A percentile compares a stretch with the other conserved stretches of the same genome.
Conservation (phyloP, 1,284 basidiomycete genomes). For the Puccinia polysora region DNA sequence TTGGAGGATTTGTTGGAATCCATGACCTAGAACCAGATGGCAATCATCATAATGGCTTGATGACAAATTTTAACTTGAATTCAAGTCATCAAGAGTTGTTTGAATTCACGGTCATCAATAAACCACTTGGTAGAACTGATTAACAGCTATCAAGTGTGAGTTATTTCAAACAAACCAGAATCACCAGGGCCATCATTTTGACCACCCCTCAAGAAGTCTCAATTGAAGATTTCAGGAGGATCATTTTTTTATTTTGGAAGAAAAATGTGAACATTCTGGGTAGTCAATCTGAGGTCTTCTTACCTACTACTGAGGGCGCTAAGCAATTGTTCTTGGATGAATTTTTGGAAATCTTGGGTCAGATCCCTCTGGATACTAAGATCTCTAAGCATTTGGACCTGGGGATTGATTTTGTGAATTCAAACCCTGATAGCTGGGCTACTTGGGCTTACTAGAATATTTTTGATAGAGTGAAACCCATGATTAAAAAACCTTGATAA, state of each 20-base stretch:
- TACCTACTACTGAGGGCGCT: conserved; percentile 88
- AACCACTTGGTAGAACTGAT: conserved; percentile 94
- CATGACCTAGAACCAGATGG: conserved; percentile 45
- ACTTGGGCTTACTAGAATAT: conserved; percentile 84
- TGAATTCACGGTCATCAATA: conserved; percentile 93
- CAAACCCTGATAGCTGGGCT: conserved; percentile 93
- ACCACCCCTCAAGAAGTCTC: conserved; percentile 98
- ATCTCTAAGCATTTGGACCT: conserved; percentile 95
- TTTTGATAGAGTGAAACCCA: conserved; percentile 63
- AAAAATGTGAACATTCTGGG: conserved; percentile 87
- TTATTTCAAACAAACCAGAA: conserved; percentile 87
- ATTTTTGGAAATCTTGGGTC: conserved; percentile 75
- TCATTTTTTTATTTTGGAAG: conserved; percentile 95
- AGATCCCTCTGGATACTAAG: conserved; percentile 78
- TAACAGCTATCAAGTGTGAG: conserved; percentile 93
- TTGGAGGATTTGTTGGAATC: conserved; percentile 51
- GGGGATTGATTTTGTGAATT: conserved; percentile 90
- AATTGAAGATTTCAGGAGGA: conserved; percentile 90
- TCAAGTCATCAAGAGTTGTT: conserved; percentile 54
- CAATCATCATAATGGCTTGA: conserved; percentile 45
- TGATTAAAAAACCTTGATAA: not conserved
- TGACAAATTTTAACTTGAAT: not conserved
- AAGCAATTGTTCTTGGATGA: conserved; percentile 78
- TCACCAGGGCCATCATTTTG: conserved; percentile 94
- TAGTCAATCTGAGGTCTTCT: conserved; percentile 88